Base-by-base conservation (phyloP, 1,284 basidiomycete genomes). In the Gymnopus androsaceus region DNA sequence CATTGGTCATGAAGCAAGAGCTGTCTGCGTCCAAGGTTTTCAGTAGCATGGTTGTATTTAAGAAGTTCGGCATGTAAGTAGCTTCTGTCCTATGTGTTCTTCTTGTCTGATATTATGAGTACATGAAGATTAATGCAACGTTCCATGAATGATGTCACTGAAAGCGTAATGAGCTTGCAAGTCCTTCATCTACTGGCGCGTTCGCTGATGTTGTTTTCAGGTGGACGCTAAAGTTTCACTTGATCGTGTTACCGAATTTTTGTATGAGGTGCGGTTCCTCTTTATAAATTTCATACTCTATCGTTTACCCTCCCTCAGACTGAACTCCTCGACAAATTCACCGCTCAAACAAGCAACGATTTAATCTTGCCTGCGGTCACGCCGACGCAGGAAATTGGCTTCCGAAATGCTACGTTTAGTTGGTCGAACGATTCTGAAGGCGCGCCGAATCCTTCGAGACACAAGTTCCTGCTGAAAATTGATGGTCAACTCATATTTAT, bases 401-500 rank as follows among this genome's bases (percentile, higher is more conserved):
- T 79, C 67, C 61, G 66, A 11, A 69, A 75, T 23, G 74, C 77
- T 0, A 67, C 64, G 2, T 81, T 80, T 58, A 60, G 70, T 1
- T 82, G 80, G 79, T 71, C 73, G 1, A 61, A 62, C 25, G 11
- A 51, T 54, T 62, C 61, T 7, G 65, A 67, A 27, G 72, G 68
- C 14, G 49, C 64, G 2, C 40, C 66, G 17, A 74, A 69, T 6
- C 68, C 72, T 5, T 71, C 72, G 1, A 63, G 64, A 27, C 65
- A 75, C 15, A 69, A 72, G 50, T 86, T 83, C 68, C 66, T 67
- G 6, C 73, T 87, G 4, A 67, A 68, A 8, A 73, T 87, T 28
- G 72, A 79, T 3, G 71, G 65, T 1, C 79, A 85, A 59, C 65
- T 87, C 1, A 63, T 74, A 1, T 88, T 89, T 71, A 76, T 77